A percentile compares a stretch with the other conserved stretches of the same genome.
phyloP scores from a whole-genome alignment of 345 rosid species.

The Citrus reticulata region DNA sequence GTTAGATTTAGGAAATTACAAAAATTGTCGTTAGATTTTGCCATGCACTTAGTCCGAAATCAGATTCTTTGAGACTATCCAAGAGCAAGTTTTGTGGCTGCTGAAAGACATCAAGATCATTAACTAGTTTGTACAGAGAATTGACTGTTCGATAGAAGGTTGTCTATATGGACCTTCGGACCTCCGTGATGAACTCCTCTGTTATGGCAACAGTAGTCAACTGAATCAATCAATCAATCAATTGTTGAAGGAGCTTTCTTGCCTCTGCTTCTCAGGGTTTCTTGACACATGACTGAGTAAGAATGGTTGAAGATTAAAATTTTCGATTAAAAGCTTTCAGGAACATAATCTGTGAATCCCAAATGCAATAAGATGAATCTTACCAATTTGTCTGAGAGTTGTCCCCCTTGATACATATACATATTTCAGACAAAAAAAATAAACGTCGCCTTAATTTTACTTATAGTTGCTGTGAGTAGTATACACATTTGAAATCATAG shows the following conservation, averaged over 20 bases:
- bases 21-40: constrained; percentile 40
- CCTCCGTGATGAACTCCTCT: constrained; percentile 93
- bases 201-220: constrained; percentile 73
- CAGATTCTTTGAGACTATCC: constrained; percentile 76
- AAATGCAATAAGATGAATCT: constrained; percentile 17
- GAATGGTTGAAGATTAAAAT: neutral
- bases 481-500: neutral
- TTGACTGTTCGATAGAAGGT: neutral
- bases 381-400: constrained; percentile 80
- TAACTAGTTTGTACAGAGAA: constrained; percentile 5
- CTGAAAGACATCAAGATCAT: neutral
- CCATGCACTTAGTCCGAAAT: constrained; percentile 78
- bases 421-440: too few species aligned
- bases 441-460: too few species aligned
- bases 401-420: constrained; percentile 40
- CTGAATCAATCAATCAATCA: constrained; percentile 70
- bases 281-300: constrained; percentile 43
- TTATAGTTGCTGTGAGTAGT: neutral
- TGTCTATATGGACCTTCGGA: constrained; percentile 48
- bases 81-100: constrained; percentile 92
- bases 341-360: neutral
- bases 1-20: neutral
- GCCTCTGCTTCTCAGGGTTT: constrained; percentile 68
- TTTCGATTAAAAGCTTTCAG: neutral
- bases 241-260: constrained; percentile 73